Evolutionary conservation across 2,329 filamentous ascomycete species (phyloP), one percentile per base, ranked within the genome.

Genomic region (Colletotrichum endophyticum): DNA sequence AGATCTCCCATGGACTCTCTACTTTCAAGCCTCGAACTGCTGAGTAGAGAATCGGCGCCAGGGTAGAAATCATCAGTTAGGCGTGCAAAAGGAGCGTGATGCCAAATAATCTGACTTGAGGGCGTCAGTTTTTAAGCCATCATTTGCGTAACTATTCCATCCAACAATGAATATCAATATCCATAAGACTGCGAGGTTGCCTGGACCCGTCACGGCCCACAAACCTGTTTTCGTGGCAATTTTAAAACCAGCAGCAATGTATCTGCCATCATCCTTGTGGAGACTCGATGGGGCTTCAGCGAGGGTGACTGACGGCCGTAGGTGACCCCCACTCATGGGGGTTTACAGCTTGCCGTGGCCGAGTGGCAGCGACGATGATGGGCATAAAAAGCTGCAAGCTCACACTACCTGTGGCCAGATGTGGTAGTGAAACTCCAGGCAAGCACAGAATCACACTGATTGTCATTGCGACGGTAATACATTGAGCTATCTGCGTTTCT

Each of bases 331-430:
- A 59, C 56, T 49, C 11, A 13, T 49, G 44, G 44, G 44, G 44
- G 44, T n/a, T 22, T 11, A 1, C 11, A 49, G 44, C 44, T 49
- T 22, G 44, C 11, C 11, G 3, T 49, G 44, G 44, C 44, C 3
- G 44, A 22, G 44, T 49, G n/a, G 44, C 1, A 6, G 1, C 2
- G n/a, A 49, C 11, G 44, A 22, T 49, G n/a, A 4, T 4, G 11
- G n/a, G n/a, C 44, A n/a, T 49, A 49, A 49, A 11, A 49, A 49
- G 3, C n/a, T n/a, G 36, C 36, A 16, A 44, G n/a, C 16, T 19
- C 36, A 0, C 36, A 0, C 36, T 9, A 19, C 1, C 2, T 44
- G 36, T 44, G 36, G 1, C 1, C 16, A 44, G 8, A 19, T 3
- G 36, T 11, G 36, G 36, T 0, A 44, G 2, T n/a, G 1, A 44